phyloP scores from a whole-genome alignment of 148 eudicot genomes.

The Cornus kousa region DNA sequence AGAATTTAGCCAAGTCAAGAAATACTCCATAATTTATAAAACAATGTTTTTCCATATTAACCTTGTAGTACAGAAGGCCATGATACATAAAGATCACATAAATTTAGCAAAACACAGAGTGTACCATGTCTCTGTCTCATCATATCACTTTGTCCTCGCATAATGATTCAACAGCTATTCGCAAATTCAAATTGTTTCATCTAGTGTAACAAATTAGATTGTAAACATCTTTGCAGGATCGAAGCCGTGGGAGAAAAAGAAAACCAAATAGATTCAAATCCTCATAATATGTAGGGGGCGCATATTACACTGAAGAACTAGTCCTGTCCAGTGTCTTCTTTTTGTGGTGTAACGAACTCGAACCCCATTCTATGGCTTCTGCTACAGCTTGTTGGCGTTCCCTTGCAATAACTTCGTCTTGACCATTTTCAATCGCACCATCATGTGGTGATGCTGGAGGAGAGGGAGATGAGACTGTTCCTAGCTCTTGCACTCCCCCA shows the following conservation, averaged over 20 bases:
- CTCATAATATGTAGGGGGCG: neutral
- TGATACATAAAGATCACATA: neutral
- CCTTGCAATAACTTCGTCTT: slow-evolving; percentile 20
- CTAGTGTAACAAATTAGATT: neutral
- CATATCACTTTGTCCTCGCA: neutral
- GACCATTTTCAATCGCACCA: neutral
- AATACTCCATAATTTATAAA: too few species aligned
- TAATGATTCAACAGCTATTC: too few species aligned
- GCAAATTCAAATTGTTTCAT: neutral
- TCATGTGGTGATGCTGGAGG: slow-evolving; percentile 26
- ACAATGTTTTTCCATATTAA: neutral
- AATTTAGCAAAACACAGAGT: neutral
- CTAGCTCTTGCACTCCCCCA: slow-evolving; percentile 18
- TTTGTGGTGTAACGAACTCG: slow-evolving; percentile 29
- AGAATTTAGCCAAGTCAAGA: too few species aligned
- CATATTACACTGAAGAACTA: neutral
- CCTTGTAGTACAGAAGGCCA: neutral
- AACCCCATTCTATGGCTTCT: slow-evolving; percentile 83
- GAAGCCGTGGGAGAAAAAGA: neutral
- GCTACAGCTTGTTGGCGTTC: slow-evolving; percentile 65
- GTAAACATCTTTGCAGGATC: too few species aligned
- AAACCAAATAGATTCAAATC: neutral
- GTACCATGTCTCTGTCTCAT: neutral
- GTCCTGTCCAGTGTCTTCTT: slow-evolving; percentile 17
- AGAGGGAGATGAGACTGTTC: slow-evolving; percentile 20